Conservation (phyloP, 129 eudicot species). For the Escallonia herrerae region DNA sequence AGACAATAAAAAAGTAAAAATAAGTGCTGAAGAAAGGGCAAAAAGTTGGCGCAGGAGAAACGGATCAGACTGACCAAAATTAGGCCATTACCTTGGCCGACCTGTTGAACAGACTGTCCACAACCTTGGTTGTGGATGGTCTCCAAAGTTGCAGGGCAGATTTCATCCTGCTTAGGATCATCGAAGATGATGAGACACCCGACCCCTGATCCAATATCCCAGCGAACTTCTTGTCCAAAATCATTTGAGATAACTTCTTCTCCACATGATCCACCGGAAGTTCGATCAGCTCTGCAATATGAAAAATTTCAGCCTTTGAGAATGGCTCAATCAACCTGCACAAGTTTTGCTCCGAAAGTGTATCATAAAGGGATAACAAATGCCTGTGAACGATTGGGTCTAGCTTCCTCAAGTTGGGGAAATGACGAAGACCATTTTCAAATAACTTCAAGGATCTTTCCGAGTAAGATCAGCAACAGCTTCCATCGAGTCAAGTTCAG, state of each 20-base stretch:
- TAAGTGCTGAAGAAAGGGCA: no score
- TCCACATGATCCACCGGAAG: conserved; percentile 33
- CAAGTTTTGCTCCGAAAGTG: conserved; percentile 33
- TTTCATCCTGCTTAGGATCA: conserved; percentile 33
- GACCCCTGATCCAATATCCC: conserved; percentile 40
- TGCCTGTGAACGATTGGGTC: conserved; percentile 37
- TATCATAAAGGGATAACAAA: conserved; percentile 32
- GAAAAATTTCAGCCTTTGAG: conserved; percentile 31
- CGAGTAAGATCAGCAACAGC: conserved; percentile 37
- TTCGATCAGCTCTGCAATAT: conserved; percentile 37
- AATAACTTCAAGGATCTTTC: conserved; percentile 35
- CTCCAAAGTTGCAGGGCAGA: conserved; percentile 30
- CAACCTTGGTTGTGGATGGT: conserved; percentile 33
- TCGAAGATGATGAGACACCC: conserved; percentile 36
- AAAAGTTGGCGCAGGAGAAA: no score
- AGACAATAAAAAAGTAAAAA: no score
- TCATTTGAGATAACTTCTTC: conserved; percentile 39
- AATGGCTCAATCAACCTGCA: conserved; percentile 43
- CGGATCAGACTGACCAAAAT: no score
- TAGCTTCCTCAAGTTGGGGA: conserved; percentile 36
- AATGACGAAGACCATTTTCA: conserved; percentile 30
- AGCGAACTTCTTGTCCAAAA: conserved; percentile 38
- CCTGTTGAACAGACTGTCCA: conserved; percentile 27
- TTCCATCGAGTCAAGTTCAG: conserved; percentile 41
- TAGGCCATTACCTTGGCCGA: conserved; percentile 34